Evolutionary conservation across 352 stramenopile genomes (phyloP), one percentile per base, ranked within the genome.

Genomic region (Pythium phragmiticola): DNA sequence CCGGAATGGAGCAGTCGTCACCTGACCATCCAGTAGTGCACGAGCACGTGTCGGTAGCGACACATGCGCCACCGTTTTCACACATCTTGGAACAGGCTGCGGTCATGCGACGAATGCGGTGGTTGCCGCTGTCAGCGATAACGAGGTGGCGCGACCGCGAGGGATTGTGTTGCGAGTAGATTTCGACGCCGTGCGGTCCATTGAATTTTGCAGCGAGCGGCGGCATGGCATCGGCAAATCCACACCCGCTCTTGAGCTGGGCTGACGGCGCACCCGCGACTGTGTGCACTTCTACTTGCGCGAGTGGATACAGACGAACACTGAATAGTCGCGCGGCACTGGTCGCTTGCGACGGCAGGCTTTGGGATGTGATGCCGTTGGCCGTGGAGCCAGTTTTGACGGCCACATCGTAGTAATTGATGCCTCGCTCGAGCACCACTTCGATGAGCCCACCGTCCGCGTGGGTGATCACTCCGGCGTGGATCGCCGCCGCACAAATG

Each of bases 31-130:
- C 96, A 11, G 61, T 46, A 6, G 62, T 4, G 56, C 96, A 99
- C 1, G 61, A 66, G 63, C 96, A 99, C 17, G 75, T 74, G 37
- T 99, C 95, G 4, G 87, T 70, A 23, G 74, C 85, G 14, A 87
- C 68, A 70, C 96, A 99, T 19, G 68, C 63, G 7, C 95, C 96
- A 36, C 85, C 89, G 58, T 99, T 99, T 74, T 99, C 96, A 67
- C 96, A 99, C 43, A 90, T 76, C 62, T 97, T 97, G 47, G 86
- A 80, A 71, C 96, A 99, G 9, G 70, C 78, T 7, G 96, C 94
- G 3, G 86, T 95, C 58, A 98, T 72, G 7, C 72, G 78, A n/a
- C 96, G 84, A 52, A 99, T 94, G 7, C 82, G 80, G 77, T 99
- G 86, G 61, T 98, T 99, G n/a, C 82, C 79, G 39, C 82, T 89